Evolutionary conservation across 1,139 yeast genomes (phyloP), one percentile per base, ranked within the genome.

Genomic region (Yamadazyma sp.): DNA sequence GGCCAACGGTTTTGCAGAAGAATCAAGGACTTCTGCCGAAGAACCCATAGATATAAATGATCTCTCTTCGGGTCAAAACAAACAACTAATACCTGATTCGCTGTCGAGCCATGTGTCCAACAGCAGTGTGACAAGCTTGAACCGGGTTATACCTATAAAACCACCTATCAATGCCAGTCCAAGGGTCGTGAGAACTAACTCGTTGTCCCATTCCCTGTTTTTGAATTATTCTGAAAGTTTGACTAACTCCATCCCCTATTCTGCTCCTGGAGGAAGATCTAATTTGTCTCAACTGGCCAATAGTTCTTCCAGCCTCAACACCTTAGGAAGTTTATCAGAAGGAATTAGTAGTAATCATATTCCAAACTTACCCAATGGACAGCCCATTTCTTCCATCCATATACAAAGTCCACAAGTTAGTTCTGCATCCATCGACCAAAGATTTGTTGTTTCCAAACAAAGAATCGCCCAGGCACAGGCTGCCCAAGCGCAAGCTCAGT

Each of bases 371-470:
- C 79, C 66, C 49, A 78, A 55, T 56, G 83, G 74, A 56, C 87
- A 59, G 62, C 75, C 67, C 49, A 81, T 80, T 34, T 66, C 75
- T 42, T 75, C 83, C 12, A 82, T 80, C 45, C 80, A 81, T 47
- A 79, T 84, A 42, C 82, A 79, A 39, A 82, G 89, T 0, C 92
- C 92, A 2, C 79, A 75, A 41, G 85, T 83, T 6, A 55, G 55
- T 40, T 62, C 73, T 5, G 54, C 73, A 12, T 68, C 79, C 24
- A 81, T 84, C 18, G 92, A 84, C 52, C 82, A 87, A 11, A 68
- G 92, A 37, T 84, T 84, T 54, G 80, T 84, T 34, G 76, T 84
- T 31, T 81, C 89, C 3, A 83, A 83, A 51, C 91, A 82, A 50
- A 75, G 85, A 47, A 77, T 83, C 20, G 84, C 82, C 25, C 83